Conservation (phyloP, 1,284 basidiomycete genomes). For the Xerocomus minutiporus region DNA sequence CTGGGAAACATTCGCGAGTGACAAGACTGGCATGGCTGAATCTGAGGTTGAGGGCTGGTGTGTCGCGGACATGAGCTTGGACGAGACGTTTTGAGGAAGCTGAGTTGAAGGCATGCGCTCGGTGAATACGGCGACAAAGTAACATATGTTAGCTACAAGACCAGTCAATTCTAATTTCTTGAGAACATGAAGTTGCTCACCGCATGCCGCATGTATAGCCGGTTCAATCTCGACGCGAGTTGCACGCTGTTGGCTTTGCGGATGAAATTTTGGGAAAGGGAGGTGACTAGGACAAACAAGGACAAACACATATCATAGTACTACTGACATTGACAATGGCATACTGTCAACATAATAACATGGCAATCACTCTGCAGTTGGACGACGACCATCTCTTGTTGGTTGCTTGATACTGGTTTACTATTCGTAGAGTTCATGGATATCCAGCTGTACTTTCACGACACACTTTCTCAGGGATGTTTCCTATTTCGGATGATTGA, state of each 20-base stretch:
- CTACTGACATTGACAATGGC: too few species aligned
- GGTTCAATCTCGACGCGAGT: slow-evolving; percentile 26
- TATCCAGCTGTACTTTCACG: too few species aligned
- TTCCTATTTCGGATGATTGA: not conserved
- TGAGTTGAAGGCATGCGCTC: slow-evolving; percentile 34
- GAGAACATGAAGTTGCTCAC: slow-evolving; percentile 31
- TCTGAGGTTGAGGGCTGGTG: slow-evolving; percentile 20
- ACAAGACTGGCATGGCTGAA: slow-evolving; percentile 22
- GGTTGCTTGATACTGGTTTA: too few species aligned
- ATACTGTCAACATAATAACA: too few species aligned
- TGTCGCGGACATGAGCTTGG: slow-evolving; percentile 24
- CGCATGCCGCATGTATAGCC: slow-evolving; percentile 45
- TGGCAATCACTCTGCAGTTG: too few species aligned
- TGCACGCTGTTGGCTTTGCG: slow-evolving; percentile 12
- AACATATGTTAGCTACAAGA: slow-evolving; percentile 53
- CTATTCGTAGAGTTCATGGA: too few species aligned
- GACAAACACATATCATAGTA: slow-evolving; percentile 19
- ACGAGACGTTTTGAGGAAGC: slow-evolving; percentile 20
- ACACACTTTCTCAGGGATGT: not conserved
- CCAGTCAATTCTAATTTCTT: slow-evolving; percentile 1
- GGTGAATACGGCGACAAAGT: slow-evolving; percentile 48
- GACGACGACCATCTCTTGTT: too few species aligned
- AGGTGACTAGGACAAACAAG: slow-evolving; percentile 21
- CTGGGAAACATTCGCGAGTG: slow-evolving; percentile 14
- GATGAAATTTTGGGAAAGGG: slow-evolving; percentile 30